Percentiles rank a stretch among this genome's conserved stretches.
Evolutionary conservation across 108 stramenopile genomes (phyloP).

Genomic region (Mediolabrus comicus): DNA sequence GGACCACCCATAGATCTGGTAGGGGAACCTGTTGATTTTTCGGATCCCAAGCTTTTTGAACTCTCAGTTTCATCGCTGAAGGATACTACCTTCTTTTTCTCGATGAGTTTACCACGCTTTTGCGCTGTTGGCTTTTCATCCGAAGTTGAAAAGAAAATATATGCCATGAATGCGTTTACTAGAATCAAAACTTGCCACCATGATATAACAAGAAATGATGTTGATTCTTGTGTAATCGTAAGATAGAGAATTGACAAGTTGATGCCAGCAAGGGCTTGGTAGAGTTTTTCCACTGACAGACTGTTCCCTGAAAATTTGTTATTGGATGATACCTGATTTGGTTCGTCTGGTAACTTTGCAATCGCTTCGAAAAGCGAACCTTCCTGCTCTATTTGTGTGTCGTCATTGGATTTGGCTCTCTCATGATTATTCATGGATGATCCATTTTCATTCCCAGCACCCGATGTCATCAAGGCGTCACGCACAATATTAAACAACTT

Average conservation of each 20-base stretch:
- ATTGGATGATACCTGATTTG: background rate
- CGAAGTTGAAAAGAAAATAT: conserved; percentile 7
- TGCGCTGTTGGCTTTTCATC: background rate
- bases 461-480: background rate
- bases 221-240: conserved; percentile 6
- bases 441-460: background rate
- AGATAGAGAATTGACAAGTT: conserved; percentile 22
- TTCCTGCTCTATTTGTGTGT: background rate
- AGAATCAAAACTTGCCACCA: conserved; percentile 14
- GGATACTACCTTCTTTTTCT: background rate
- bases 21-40: background rate
- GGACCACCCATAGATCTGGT: background rate
- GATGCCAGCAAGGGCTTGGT: conserved; percentile 25
- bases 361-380: background rate
- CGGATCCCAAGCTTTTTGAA: no score
- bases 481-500: conserved; percentile 12
- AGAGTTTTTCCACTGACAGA: conserved; percentile 10
- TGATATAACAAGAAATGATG: conserved; percentile 9
- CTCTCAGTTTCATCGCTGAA: background rate
- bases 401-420: background rate
- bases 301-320: background rate
- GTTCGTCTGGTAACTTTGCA: background rate
- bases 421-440: background rate
- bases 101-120: background rate
- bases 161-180: conserved; percentile 19